These are phyloP conservation scores for Saccharum spontaneum DNA, from an alignment of 176 grass and related monocot species.

Conservation along the genomic window DNA sequence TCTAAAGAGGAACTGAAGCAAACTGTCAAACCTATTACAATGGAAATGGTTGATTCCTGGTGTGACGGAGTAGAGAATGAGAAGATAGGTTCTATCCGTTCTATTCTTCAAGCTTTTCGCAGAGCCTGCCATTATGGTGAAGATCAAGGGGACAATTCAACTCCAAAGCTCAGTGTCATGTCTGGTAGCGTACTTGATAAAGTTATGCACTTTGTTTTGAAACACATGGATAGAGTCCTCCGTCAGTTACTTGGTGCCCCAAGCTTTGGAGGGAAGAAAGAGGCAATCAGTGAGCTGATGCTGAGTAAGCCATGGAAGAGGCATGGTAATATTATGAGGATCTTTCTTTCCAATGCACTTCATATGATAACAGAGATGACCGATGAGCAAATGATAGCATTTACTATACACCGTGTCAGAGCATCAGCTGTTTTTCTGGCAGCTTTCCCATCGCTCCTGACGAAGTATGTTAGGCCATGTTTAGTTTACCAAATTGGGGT, in stretches of 20 bases:
- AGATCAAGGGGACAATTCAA: slow-evolving; percentile 59
- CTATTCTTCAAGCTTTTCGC: slow-evolving; percentile 79
- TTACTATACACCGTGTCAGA: slow-evolving; percentile 81
- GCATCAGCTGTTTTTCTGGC: slow-evolving; percentile 79
- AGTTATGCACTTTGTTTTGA: slow-evolving; percentile 91
- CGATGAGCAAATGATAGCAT: slow-evolving; percentile 93
- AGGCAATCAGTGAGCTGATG: slow-evolving; percentile 67
- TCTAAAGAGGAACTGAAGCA: slow-evolving; percentile 47
- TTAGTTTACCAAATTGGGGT: too few relatives aligned
- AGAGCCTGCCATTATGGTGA: slow-evolving; percentile 89
- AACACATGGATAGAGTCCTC: slow-evolving; percentile 83
- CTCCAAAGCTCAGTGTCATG: slow-evolving; percentile 74
- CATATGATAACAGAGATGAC: slow-evolving; percentile 96
- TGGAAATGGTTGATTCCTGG: slow-evolving; percentile 88
- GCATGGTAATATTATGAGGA: slow-evolving; percentile 77
- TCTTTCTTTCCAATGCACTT: slow-evolving; percentile 85
- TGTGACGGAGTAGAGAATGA: slow-evolving; percentile 54
- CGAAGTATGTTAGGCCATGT: slow-evolving; percentile 95
- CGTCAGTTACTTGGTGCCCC: slow-evolving; percentile 72
- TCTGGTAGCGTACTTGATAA: slow-evolving; percentile 87
- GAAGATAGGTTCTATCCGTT: slow-evolving; percentile 60
- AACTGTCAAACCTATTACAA: slow-evolving; percentile 66
- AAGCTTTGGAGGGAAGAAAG: slow-evolving; percentile 73
- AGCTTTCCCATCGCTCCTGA: slow-evolving; percentile 80
- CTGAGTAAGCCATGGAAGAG: slow-evolving; percentile 65